These are phyloP conservation scores for Paecilomyces dactylethromorphus DNA, from an alignment of 2,329 filamentous ascomycete genomes.

Conservation along the genomic window DNA sequence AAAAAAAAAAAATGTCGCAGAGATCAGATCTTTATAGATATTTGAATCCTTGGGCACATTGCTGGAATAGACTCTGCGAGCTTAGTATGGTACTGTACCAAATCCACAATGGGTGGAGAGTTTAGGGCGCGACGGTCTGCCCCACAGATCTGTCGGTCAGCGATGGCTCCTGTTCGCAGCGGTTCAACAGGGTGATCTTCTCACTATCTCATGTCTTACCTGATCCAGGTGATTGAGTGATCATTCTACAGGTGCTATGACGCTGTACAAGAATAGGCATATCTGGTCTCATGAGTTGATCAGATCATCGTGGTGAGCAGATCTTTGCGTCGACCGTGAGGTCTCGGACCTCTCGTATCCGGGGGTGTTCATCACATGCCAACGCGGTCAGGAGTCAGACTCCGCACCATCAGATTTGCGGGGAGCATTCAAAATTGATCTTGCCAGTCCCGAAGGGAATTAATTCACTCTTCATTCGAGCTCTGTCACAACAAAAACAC, in stretches of 20 bases:
- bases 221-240: too few relatives aligned
- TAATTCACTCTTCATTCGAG: not conserved
- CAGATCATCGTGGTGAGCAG: not conserved
- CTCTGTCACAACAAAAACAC: not conserved
- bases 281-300: not conserved
- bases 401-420: not conserved
- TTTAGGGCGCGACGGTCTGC: too few relatives aligned
- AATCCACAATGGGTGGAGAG: too few relatives aligned
- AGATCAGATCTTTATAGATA: too few relatives aligned
- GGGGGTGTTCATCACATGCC: not conserved
- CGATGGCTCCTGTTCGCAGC: too few relatives aligned
- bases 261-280: not conserved
- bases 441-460: not conserved
- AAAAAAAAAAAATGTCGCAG: too few relatives aligned
- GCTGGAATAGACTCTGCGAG: too few relatives aligned
- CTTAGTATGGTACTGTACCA: too few relatives aligned
- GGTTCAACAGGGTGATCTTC: too few relatives aligned
- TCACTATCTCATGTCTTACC: too few relatives aligned
- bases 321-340: not conserved
- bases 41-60: too few relatives aligned
- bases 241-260: not conserved
- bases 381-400: not conserved
- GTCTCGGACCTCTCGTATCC: not conserved
- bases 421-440: not conserved
- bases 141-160: too few relatives aligned